These are phyloP conservation scores for Linanthus parryae DNA, from an alignment of 148 eudicot genomes.

Conservation along the genomic window DNA sequence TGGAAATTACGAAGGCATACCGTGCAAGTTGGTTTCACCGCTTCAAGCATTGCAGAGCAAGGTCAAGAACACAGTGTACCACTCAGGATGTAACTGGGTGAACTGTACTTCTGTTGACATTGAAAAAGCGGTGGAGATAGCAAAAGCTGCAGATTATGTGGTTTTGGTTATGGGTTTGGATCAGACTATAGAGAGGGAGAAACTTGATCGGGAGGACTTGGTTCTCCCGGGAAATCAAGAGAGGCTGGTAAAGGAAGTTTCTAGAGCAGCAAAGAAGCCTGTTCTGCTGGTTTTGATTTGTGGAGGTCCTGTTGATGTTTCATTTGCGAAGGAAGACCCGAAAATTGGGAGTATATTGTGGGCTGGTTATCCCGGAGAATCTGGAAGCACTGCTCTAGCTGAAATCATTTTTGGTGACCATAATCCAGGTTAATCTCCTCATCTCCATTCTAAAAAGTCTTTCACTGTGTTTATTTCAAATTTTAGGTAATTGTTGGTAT, in stretches of 20 bases:
- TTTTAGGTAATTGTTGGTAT: no score
- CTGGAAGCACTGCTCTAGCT: constrained; percentile 73
- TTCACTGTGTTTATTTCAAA: no score
- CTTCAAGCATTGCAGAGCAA: constrained; percentile 44
- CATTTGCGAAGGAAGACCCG: background rate
- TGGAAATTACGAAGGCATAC: constrained; percentile 81
- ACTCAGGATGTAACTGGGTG: constrained; percentile 51
- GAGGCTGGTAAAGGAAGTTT: constrained; percentile 43
- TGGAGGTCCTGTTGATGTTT: constrained; percentile 3
- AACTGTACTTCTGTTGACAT: constrained; percentile 47
- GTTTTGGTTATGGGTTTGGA: constrained; percentile 73
- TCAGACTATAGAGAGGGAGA: constrained; percentile 53
- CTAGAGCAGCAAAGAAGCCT: constrained; percentile 63
- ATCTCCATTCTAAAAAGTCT: no score
- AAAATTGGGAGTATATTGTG: constrained; percentile 77
- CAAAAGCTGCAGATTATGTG: constrained; percentile 51
- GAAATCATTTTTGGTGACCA: constrained; percentile 70
- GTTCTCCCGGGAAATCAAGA: constrained; percentile 63
- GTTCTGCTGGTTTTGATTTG: constrained; percentile 36
- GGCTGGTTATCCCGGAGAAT: constrained; percentile 95
- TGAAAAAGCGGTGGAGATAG: constrained; percentile 37
- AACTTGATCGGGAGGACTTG: constrained; percentile 44
- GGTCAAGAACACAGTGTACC: constrained; percentile 32
- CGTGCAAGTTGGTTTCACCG: constrained; percentile 43
- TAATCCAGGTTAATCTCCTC: constrained; percentile 59